These are phyloP conservation scores for Omphalotus guepiniiformis DNA, from an alignment of 768 basidiomycete genomes.

Conservation along the genomic window DNA sequence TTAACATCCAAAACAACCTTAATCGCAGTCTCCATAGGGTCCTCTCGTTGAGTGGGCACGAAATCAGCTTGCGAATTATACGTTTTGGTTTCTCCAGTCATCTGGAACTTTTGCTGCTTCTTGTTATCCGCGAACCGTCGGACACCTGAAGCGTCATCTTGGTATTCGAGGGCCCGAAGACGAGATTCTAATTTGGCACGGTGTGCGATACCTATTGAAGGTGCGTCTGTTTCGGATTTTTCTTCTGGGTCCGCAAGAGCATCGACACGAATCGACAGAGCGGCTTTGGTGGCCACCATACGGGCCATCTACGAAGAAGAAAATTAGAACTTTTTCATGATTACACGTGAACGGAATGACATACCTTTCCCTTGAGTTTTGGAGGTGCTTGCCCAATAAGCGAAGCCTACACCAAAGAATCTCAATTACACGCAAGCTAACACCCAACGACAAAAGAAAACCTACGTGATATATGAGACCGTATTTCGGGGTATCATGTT, in stretches of 20 bases:
- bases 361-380: constrained; percentile 94
- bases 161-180: constrained; percentile 82
- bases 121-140: constrained; percentile 60
- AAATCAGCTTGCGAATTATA: constrained; percentile 90
- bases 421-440: constrained; percentile 8
- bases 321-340: background rate
- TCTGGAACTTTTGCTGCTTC: constrained; percentile 83
- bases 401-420: constrained; percentile 57
- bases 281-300: constrained; percentile 99
- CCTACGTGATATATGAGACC: constrained; percentile 97
- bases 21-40: constrained; percentile 71
- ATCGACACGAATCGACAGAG: constrained; percentile 95
- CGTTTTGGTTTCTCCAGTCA: constrained; percentile 69
- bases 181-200: constrained; percentile 95
- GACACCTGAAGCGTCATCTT: constrained; percentile 68
- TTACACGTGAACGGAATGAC: constrained; percentile 10
- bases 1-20: constrained; percentile 77
- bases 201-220: constrained; percentile 89
- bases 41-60: constrained; percentile 80
- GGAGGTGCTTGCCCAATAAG: constrained; percentile 96
- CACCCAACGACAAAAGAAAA: constrained; percentile 8
- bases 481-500: constrained; percentile 98
- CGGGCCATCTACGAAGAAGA: constrained; percentile 79
- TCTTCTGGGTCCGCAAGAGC: constrained; percentile 90
- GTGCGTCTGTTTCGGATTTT: constrained; percentile 78